Evolutionary conservation across 331 rosid species (phyloP), one percentile per base, ranked within the genome.

Genomic region (Rhamnella rubrinervis): DNA sequence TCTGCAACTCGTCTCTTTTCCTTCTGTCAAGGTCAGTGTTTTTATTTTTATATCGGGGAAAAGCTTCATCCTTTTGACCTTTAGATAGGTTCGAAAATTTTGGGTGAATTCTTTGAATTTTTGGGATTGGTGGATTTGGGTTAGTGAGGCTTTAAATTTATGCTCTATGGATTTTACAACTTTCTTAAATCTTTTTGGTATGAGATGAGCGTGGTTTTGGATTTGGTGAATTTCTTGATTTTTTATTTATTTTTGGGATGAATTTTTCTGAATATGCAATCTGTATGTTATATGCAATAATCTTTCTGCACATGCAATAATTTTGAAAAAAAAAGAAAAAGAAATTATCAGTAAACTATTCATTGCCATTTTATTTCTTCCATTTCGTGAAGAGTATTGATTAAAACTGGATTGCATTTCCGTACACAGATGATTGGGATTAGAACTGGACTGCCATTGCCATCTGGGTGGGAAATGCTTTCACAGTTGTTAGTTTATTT

Each of bases 401-500:
- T 35, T 25, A 19, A 11, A 28, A 57, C 28, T 11, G 47, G 28
- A 53, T 63, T 47, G 19, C 53, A 38, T 46, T 63, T 51, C 61
- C 52, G 55, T 20, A n/a, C 8, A 63, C 85, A 92, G 98, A 77
- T 80, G 66, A 77, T 90, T 57, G 96, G 98, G 69, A 86, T 92
- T 37, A 74, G 96, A 58, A 85, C 92, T 14, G 87, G 84, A 16
- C 40, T 92, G 77, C 80, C 96, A 71, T 79, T 92, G 78, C 93
- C 98, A 20, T 90, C 96, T 39, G 90, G 86, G 8, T 83, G 90
- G 93, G 98, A 92, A 78, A 51, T 92, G 59, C 28, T 82, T 39
- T 77, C 73, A 55, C 96, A 90, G 46, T 37, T 92, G 68, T 6
- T 81, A 18, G 90, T 85, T 10, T 92, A 88, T 63, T 82, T 92